Evolutionary conservation across 2,329 filamentous ascomycete genomes (phyloP).

Genomic region (Aspergillus oerlinghausenensis): DNA sequence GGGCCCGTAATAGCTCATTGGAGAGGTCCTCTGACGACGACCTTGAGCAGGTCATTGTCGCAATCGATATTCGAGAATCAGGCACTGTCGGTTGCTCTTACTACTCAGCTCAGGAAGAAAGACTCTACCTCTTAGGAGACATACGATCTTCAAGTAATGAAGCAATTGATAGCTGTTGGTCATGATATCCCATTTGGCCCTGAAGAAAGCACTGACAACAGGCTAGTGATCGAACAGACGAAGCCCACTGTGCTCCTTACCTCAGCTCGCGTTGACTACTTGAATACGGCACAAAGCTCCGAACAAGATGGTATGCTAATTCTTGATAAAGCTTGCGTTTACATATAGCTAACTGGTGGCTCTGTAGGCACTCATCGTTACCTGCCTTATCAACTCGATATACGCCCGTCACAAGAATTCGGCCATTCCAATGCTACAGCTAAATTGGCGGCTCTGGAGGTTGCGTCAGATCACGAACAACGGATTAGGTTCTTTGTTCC

Average conservation of each 20-base stretch:
- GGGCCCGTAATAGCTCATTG: conserved; percentile 24
- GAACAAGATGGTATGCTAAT: conserved; percentile 29
- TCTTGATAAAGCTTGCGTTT: not conserved
- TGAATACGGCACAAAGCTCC: conserved; percentile 36
- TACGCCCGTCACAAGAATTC: conserved; percentile 69
- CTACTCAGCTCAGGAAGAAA: conserved; percentile 66
- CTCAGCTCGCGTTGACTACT: conserved; percentile 53
- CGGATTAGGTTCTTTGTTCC: conserved; percentile 58
- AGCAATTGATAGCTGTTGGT: conserved; percentile 55
- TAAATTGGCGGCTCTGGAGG: conserved; percentile 58
- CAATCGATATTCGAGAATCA: conserved; percentile 67
- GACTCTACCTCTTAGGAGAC: conserved; percentile 73
- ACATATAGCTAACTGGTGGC: not conserved
- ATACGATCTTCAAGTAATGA: conserved; percentile 64
- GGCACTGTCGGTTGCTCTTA: conserved; percentile 78
- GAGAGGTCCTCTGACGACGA: conserved; percentile 44
- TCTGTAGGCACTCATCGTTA: conserved; percentile 45
- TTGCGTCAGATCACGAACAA: conserved; percentile 46
- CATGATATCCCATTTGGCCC: conserved; percentile 8
- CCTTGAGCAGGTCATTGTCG: conserved; percentile 70
- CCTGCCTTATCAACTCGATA: conserved; percentile 60
- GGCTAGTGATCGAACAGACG: conserved; percentile 56
- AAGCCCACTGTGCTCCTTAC: conserved; percentile 58
- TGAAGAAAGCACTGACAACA: conserved; percentile 17
- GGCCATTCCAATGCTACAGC: conserved; percentile 60